Conservation (phyloP, 805 yeast species). For the Torulaspora microellipsoides region DNA sequence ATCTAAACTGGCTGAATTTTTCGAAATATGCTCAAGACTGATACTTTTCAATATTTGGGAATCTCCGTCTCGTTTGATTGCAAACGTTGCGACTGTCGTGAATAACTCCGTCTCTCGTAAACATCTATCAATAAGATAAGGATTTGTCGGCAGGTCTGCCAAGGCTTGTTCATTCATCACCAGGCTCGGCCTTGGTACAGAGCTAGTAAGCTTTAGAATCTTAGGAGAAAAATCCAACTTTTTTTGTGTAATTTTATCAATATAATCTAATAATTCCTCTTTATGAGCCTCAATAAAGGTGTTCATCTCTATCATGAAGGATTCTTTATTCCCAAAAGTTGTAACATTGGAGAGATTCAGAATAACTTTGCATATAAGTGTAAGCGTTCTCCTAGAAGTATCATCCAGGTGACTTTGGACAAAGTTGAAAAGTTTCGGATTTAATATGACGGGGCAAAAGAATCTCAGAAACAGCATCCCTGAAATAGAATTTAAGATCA, state of each 20-base stretch:
- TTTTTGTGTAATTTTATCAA: constrained; percentile 66
- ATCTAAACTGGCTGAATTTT: constrained; percentile 7
- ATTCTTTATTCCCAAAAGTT: constrained; percentile 76
- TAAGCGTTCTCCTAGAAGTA: constrained; percentile 67
- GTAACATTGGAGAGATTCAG: constrained; percentile 76
- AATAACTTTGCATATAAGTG: constrained; percentile 73
- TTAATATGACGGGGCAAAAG: constrained; percentile 86
- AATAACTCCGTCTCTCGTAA: constrained; percentile 56
- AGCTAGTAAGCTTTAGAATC: constrained; percentile 51
- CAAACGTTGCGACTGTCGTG: constrained; percentile 36
- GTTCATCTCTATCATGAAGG: constrained; percentile 70
- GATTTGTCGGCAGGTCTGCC: constrained; percentile 62
- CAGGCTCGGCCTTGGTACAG: constrained; percentile 51
- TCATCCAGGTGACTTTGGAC: constrained; percentile 69
- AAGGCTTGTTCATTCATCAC: constrained; percentile 47
- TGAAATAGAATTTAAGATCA: constrained; percentile 67
- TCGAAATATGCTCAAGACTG: constrained; percentile 15
- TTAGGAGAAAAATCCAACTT: constrained; percentile 62
- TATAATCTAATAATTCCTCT: constrained; percentile 59
- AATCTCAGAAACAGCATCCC: constrained; percentile 81
- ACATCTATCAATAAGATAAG: constrained; percentile 63
- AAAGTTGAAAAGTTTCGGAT: constrained; percentile 79
- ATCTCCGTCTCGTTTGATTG: constrained; percentile 17
- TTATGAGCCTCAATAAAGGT: constrained; percentile 55
- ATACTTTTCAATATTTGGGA: constrained; percentile 5